Conservation (phyloP, 768 basidiomycete genomes). For the Hirschioporus abietinus region DNA sequence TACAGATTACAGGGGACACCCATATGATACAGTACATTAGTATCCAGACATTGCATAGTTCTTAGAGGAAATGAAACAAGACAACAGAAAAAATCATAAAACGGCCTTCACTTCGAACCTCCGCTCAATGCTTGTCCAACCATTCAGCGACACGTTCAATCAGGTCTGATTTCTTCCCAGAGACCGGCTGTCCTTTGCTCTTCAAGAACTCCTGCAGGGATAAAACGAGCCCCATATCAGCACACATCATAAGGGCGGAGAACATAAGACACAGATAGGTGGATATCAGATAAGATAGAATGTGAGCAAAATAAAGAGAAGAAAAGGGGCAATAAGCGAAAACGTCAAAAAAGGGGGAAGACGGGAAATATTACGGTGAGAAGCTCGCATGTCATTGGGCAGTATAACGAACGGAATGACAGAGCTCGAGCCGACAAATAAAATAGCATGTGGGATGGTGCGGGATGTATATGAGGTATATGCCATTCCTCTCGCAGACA, state of each 20-base stretch:
- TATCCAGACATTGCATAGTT: too few relatives aligned
- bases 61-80: too few relatives aligned
- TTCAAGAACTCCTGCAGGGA: conserved; percentile 66
- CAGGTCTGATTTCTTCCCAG: conserved; percentile 73
- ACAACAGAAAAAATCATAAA: too few relatives aligned
- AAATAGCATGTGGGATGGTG: not conserved
- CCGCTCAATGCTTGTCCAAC: conserved; percentile 35
- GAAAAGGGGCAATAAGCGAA: not conserved
- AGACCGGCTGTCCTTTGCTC: conserved; percentile 51
- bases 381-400: not conserved
- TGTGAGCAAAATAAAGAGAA: not conserved
- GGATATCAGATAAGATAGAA: not conserved
- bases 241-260: not conserved
- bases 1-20: not conserved
- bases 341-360: not conserved
- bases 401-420: not conserved
- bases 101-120: not conserved
- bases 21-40: too few relatives aligned
- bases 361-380: not conserved
- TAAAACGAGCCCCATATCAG: not conserved
- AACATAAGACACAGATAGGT: not conserved
- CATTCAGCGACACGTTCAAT: conserved; percentile 61
- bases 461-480: not conserved
- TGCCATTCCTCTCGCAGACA: not conserved
- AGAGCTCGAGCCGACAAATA: not conserved